Evolutionary conservation across 208 protist genomes (phyloP).

Genomic region (Acanthamoeba culbertsoni): DNA sequence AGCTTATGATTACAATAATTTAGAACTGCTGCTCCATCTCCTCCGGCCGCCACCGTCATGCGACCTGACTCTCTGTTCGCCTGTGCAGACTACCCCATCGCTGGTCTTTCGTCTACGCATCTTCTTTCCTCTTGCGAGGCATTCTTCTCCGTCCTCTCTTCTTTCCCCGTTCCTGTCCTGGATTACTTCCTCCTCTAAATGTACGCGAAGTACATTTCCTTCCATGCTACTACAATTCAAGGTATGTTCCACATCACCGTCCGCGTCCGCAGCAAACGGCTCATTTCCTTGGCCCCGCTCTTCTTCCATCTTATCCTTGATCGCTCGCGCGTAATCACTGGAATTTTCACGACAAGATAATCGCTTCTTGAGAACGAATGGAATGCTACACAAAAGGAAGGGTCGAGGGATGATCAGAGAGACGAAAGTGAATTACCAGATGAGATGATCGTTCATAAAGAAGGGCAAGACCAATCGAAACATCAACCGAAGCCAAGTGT

Average conservation of each 20-base stretch:
- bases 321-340: constrained; percentile 1
- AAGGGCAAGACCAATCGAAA: constrained; percentile 26
- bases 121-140: too few relatives aligned
- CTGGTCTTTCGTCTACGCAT: background rate
- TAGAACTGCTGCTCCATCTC: too few relatives aligned
- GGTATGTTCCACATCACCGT: background rate
- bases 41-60: too few relatives aligned
- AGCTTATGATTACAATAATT: too few relatives aligned
- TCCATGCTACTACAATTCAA: background rate
- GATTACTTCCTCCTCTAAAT: background rate
- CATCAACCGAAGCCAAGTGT: background rate
- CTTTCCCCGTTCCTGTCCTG: too few relatives aligned
- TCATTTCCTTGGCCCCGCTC: background rate
- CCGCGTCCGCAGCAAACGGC: background rate
- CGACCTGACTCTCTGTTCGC: too few relatives aligned
- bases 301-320: constrained; percentile 5
- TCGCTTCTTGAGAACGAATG: background rate
- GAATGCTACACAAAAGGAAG: background rate
- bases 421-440: background rate
- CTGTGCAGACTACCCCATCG: too few relatives aligned
- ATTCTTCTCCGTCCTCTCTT: too few relatives aligned
- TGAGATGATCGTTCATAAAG: constrained; percentile 44
- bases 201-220: background rate
- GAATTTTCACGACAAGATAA: background rate
- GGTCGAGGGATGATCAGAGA: background rate